phyloP scores from a whole-genome alignment of 2,329 filamentous ascomycete genomes.

The Epichloe gansuensis region DNA sequence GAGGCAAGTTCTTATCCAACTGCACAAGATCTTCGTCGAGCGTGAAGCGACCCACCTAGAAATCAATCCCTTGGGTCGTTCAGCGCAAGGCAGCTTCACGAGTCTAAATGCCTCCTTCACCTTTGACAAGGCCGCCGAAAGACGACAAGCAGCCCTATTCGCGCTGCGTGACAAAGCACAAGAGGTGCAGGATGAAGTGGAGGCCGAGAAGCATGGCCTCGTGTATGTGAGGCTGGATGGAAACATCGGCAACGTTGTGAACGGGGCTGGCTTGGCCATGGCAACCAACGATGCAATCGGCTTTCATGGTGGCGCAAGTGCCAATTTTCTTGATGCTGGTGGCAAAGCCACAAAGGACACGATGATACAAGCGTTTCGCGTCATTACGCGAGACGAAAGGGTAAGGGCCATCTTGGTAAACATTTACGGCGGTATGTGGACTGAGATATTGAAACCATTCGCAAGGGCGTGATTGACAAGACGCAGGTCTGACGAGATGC shows the following conservation, averaged over 20 bases:
- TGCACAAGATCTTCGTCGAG: constrained; percentile 28
- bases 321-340: constrained; percentile 84
- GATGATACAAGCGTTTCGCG: constrained; percentile 63
- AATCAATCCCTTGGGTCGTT: constrained; percentile 24
- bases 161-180: constrained; percentile 20
- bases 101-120: constrained; percentile 28
- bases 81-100: constrained; percentile 16
- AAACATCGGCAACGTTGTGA: constrained; percentile 73
- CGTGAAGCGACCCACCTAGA: constrained; percentile 36
- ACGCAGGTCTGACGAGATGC: constrained; percentile 32
- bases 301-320: constrained; percentile 52
- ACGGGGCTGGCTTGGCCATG: constrained; percentile 83
- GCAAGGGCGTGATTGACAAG: background rate
- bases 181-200: constrained; percentile 22
- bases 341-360: constrained; percentile 78
- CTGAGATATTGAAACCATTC: background rate
- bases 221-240: constrained; percentile 57
- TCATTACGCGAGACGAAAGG: constrained; percentile 58
- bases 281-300: constrained; percentile 75
- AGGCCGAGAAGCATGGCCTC: constrained; percentile 50
- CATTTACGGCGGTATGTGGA: constrained; percentile 32
- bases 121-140: constrained; percentile 35
- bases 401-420: constrained; percentile 57
- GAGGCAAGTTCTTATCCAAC: constrained; percentile 8
- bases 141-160: constrained; percentile 30